Evolutionary conservation across 208 protist genomes (phyloP).

Genomic region (Acanthamoeba castellanii): DNA sequence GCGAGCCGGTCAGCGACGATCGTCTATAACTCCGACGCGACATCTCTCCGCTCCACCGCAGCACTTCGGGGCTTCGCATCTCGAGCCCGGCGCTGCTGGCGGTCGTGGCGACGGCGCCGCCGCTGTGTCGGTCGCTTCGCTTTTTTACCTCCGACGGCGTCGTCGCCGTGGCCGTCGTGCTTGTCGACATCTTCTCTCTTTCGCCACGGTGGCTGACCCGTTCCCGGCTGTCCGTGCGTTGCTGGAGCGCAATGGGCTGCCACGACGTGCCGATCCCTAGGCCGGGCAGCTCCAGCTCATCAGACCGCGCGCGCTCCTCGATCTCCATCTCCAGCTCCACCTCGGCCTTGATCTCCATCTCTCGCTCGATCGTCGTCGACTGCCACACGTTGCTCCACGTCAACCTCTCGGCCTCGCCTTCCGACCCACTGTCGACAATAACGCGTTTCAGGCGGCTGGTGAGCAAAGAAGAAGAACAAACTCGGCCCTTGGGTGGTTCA

Average conservation of each 20-base stretch:
- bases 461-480: not conserved
- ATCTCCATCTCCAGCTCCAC: slow-evolving; percentile 67
- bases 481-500: not conserved
- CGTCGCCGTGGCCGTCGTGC: not conserved
- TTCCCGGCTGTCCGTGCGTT: slow-evolving; percentile 13
- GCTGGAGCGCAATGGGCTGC: not conserved
- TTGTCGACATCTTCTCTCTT: not conserved
- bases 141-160: not conserved
- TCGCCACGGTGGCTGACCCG: not conserved
- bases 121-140: slow-evolving; percentile 28
- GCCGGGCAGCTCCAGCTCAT: slow-evolving; percentile 3
- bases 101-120: not conserved
- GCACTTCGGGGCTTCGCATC: not conserved
- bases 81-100: not conserved
- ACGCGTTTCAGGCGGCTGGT: not conserved
- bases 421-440: not conserved
- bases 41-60: slow-evolving; percentile 51
- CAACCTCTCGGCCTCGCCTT: slow-evolving; percentile 7
- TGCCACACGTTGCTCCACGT: slow-evolving; percentile 66
- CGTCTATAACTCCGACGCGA: slow-evolving; percentile 8
- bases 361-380: slow-evolving; percentile 35
- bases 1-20: slow-evolving; percentile 34
- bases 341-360: slow-evolving; percentile 66
- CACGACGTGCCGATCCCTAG: not conserved
- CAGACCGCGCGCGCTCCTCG: slow-evolving; percentile 23